Conservation (phyloP, 2,329 filamentous ascomycete genomes). For the Ampelomyces quisqualis region DNA sequence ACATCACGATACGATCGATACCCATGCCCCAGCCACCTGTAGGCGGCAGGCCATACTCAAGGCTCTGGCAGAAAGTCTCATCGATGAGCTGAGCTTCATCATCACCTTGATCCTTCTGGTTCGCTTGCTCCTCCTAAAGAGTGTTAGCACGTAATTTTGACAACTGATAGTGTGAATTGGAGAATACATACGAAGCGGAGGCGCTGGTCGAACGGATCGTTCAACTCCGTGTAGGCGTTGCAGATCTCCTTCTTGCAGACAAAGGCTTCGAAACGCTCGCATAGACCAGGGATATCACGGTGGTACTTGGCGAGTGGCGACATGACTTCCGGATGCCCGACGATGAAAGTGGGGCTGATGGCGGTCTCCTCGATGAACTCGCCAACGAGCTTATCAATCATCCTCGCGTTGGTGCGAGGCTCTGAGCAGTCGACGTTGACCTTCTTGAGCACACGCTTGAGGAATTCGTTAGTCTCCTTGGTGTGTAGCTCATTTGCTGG, state of each 20-base stretch:
- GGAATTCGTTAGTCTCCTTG: conserved; percentile 82
- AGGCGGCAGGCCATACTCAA: conserved; percentile 85
- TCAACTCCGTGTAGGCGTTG: conserved; percentile 97
- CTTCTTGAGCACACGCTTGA: conserved; percentile 75
- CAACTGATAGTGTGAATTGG: background rate
- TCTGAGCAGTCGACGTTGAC: conserved; percentile 85
- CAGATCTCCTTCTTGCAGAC: conserved; percentile 96
- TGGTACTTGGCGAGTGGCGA: conserved; percentile 96
- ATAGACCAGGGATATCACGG: conserved; percentile 74
- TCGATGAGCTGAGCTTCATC: conserved; percentile 96
- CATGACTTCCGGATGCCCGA: conserved; percentile 83
- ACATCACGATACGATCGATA: conserved; percentile 92
- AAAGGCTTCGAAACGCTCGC: conserved; percentile 96
- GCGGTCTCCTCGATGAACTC: conserved; percentile 95
- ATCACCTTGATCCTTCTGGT: conserved; percentile 89
- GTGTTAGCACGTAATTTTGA: conserved; percentile 5
- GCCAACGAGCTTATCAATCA: conserved; percentile 90
- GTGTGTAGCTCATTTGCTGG: conserved; percentile 87
- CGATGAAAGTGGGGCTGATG: conserved; percentile 90
- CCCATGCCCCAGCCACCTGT: conserved; percentile 97
- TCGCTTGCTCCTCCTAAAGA: conserved; percentile 73
- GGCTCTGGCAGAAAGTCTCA: conserved; percentile 87
- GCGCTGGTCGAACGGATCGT: conserved; percentile 93
- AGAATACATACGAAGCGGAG: conserved; percentile 60
- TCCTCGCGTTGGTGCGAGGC: conserved; percentile 88